Conservation (phyloP, 108 stramenopile species). For the Cyclotella choctawhatcheeana region DNA sequence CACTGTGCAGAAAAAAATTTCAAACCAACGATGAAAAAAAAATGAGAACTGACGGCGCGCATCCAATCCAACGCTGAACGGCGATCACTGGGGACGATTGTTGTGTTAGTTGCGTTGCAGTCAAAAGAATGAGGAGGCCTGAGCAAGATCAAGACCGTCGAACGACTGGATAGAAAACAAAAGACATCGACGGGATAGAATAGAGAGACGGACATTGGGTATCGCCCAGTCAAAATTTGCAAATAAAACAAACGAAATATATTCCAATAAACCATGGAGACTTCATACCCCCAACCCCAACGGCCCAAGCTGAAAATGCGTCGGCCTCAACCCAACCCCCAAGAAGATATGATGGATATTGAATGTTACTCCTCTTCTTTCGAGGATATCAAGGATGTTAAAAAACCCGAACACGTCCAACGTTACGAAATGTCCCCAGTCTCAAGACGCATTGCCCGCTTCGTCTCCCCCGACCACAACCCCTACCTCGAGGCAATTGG, state of each 20-base stretch:
- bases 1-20: no score
- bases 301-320: neutral
- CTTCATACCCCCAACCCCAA: neutral
- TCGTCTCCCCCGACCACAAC: neutral
- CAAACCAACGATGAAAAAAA: no score
- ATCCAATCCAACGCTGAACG: no score
- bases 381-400: neutral
- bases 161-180: no score
- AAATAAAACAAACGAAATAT: neutral
- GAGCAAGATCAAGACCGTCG: no score
- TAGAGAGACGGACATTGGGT: no score
- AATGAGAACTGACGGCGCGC: no score
- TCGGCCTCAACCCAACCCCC: conserved; percentile 6
- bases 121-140: no score
- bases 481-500: conserved; percentile 4
- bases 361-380: conserved; percentile 6
- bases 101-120: no score
- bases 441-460: neutral
- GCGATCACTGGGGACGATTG: no score
- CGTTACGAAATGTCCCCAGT: neutral
- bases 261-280: neutral
- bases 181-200: no score
- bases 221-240: no score
- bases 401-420: neutral
- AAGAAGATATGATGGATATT: conserved; percentile 4